Percentiles rank a stretch among this genome's conserved stretches.
Conservation (phyloP, 306 rosid genomes). For the Fragaria ananassa region DNA sequence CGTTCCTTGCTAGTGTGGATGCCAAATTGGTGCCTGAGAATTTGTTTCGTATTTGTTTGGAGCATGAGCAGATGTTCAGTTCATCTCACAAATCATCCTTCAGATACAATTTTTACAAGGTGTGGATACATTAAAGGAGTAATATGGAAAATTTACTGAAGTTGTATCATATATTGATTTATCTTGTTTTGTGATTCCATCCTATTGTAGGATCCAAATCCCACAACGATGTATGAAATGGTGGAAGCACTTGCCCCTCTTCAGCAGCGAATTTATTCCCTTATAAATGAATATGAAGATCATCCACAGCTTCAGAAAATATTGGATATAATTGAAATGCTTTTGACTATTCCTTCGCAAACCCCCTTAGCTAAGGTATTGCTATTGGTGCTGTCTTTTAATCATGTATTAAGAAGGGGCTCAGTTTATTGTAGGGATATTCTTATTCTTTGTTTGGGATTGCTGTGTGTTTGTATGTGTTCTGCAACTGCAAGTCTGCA, state of each 20-base stretch:
- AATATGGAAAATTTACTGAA: conserved; percentile 7
- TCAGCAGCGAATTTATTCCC: conserved; percentile 40
- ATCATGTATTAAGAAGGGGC: neutral
- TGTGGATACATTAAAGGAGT: conserved; percentile 19
- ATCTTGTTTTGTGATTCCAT: conserved; percentile 2
- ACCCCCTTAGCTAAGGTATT: conserved; percentile 83
- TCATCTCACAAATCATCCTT: conserved; percentile 38
- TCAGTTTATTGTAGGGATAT: neutral
- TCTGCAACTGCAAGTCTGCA: neutral
- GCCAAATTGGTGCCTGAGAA: conserved; percentile 74
- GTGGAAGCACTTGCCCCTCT: conserved; percentile 60
- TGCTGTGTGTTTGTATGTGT: neutral
- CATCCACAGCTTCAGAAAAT: conserved; percentile 59
- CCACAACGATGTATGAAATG: conserved; percentile 68
- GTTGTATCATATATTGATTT: conserved; percentile 15
- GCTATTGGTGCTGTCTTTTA: neutral
- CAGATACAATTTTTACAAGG: conserved; percentile 84
- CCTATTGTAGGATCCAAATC: conserved; percentile 67
- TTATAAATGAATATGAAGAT: conserved; percentile 55
- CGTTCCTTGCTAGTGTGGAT: conserved; percentile 57
- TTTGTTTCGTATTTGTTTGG: conserved; percentile 66
- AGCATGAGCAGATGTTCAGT: conserved; percentile 46
- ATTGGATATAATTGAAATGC: conserved; percentile 60
- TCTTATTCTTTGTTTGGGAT: neutral
- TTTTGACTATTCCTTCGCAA: conserved; percentile 52